Base-by-base conservation (phyloP, 1,284 basidiomycete genomes). In the Cystobasidiaceae sp. region DNA sequence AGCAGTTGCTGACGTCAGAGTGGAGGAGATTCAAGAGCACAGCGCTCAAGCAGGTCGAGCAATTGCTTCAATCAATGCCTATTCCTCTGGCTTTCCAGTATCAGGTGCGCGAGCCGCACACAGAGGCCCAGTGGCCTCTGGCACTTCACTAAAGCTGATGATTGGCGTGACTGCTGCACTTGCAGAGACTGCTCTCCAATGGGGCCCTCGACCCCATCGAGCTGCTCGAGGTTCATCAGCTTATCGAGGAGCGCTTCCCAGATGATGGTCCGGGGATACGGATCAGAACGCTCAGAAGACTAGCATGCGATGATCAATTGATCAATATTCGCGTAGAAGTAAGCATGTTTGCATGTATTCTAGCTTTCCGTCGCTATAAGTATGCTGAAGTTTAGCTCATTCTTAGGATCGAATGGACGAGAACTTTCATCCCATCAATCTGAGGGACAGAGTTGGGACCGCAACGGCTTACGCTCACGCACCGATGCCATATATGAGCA, bases 11-110 rank as follows among this genome's bases (percentile, higher is more conserved):
- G 8, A 41, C 9, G 25, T 56, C 54, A 4, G 19, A 27, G 41
- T 41, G 39, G 41, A 56, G 54, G 32, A 56, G 54, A 44, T 56
- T 43, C 19, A 27, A 11, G 4, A 32, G 27, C 3, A 9, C 37
- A 13, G 54, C 37, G 41, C 33, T 56, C 11, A n/a, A 44, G 25
- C 11, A 6, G 7, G 19, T 56, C 4, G 23, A 41, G 33, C 39
- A 56, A 4, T 30, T 21, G 23, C 15, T 56, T 23, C 28, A 43
- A 19, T 21, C 4, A 17, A 43, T 56, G 41, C 33, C 54, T 28
- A 19, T 56, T 28, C 0, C 54, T 43, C 19, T 56, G 13, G 54
- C 54, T 30, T 56, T 56, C 27, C 54, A 56, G 28, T 56, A 56
- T 56, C 54, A 56, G 54, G 54, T 56, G 25, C 25, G 25, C 21